Conservation (phyloP, 306 rosid species). For the Neltuma alba region DNA sequence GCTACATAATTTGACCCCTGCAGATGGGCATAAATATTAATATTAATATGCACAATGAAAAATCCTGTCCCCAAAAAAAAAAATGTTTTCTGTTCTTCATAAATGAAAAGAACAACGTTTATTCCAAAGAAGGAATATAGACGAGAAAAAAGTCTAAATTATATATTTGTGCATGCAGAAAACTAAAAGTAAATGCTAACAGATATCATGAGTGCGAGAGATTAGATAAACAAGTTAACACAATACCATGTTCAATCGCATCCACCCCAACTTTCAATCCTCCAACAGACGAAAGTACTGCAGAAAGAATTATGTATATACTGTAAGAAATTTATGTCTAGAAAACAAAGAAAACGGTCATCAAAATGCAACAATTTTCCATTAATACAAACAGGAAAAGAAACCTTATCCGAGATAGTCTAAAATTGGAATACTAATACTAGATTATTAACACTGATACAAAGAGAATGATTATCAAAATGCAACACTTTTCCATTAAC, state of each 20-base stretch:
- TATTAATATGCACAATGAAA: background rate
- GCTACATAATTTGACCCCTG: constrained; percentile 21
- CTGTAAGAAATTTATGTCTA: constrained; percentile 30
- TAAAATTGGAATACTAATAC: too few species aligned
- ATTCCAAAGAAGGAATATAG: too few species aligned
- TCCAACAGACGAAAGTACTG: constrained; percentile 92
- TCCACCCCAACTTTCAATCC: constrained; percentile 85
- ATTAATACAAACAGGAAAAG: constrained; percentile 16
- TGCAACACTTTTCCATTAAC: constrained; percentile 16
- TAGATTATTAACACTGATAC: too few species aligned
- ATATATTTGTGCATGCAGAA: background rate
- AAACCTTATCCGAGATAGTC: background rate
- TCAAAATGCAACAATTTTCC: constrained; percentile 17
- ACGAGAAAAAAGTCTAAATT: too few species aligned
- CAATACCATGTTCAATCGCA: constrained; percentile 76
- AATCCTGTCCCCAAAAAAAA: background rate
- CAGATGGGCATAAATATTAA: constrained; percentile 12
- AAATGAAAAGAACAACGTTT: too few species aligned
- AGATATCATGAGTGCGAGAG: constrained; percentile 9
- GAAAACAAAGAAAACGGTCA: constrained; percentile 10
- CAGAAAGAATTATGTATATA: constrained; percentile 42
- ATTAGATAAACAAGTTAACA: constrained; percentile 22
- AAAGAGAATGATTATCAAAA: constrained; percentile 7
- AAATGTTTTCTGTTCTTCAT: background rate
- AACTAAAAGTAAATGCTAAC: constrained; percentile 23